These are phyloP conservation scores for Coniochaeta sp. DNA, from an alignment of 2,329 filamentous ascomycete species.

Conservation along the genomic window DNA sequence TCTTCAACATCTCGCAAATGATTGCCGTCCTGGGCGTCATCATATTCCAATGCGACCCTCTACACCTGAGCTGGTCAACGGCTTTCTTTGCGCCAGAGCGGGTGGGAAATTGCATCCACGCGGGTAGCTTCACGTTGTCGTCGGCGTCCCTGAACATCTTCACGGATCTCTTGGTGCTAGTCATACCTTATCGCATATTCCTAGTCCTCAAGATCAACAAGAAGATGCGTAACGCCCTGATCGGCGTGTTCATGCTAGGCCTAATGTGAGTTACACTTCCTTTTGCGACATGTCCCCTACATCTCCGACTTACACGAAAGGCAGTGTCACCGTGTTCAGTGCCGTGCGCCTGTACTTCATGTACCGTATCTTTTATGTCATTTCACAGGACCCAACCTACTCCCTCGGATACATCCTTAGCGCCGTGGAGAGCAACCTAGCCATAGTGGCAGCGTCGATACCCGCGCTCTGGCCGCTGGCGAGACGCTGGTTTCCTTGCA, in stretches of 20 bases:
- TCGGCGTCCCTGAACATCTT: slow-evolving; percentile 20
- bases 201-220: slow-evolving; percentile 28
- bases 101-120: slow-evolving; percentile 17
- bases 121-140: slow-evolving; percentile 15
- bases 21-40: slow-evolving; percentile 20
- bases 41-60: slow-evolving; percentile 24
- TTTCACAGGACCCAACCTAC: slow-evolving; percentile 16
- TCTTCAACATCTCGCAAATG: slow-evolving; percentile 19
- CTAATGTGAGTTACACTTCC: slow-evolving; percentile 27
- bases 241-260: slow-evolving; percentile 31
- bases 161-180: slow-evolving; percentile 22
- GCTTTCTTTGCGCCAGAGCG: neutral
- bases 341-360: slow-evolving; percentile 23
- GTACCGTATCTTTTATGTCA: slow-evolving; percentile 15
- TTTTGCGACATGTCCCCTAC: too few relatives aligned
- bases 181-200: slow-evolving; percentile 32
- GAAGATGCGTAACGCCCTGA: slow-evolving; percentile 27
- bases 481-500: slow-evolving; percentile 23
- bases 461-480: slow-evolving; percentile 26
- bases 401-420: slow-evolving; percentile 22
- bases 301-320: too few relatives aligned
- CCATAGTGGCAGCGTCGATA: slow-evolving; percentile 27
- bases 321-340: slow-evolving; percentile 22
- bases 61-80: slow-evolving; percentile 8
- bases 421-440: slow-evolving; percentile 26